These are phyloP conservation scores for Ophiostoma himal-ulmi DNA, from an alignment of 2,329 filamentous ascomycete genomes.

Conservation along the genomic window DNA sequence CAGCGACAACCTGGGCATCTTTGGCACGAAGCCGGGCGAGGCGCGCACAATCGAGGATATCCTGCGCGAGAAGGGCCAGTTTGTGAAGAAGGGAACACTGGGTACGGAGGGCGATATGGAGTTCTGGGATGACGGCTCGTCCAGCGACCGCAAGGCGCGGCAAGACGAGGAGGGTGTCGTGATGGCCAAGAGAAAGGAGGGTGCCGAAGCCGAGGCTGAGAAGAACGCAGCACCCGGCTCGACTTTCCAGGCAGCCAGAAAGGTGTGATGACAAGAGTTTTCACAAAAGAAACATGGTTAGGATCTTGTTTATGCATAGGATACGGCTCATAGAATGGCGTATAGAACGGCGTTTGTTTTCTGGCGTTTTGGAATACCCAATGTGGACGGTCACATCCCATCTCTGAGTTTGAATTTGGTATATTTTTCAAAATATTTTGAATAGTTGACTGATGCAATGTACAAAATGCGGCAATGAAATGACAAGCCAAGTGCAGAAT, in stretches of 20 bases:
- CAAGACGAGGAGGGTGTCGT: slow-evolving; percentile 26
- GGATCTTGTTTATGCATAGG: slow-evolving; percentile 11
- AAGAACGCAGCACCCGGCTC: slow-evolving; percentile 29
- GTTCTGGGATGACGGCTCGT: slow-evolving; percentile 73
- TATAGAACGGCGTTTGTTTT: slow-evolving; percentile 11
- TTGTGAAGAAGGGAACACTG: slow-evolving; percentile 65
- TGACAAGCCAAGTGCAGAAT: not conserved
- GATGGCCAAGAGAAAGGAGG: slow-evolving; percentile 18
- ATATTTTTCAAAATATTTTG: not conserved
- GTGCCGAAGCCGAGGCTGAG: slow-evolving; percentile 12
- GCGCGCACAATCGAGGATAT: slow-evolving; percentile 70
- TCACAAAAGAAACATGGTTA: not conserved
- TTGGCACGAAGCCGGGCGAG: slow-evolving; percentile 50
- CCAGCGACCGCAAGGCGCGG: slow-evolving; percentile 31
- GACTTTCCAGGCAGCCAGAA: slow-evolving; percentile 26
- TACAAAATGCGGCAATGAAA: not conserved
- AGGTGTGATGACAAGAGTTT: not conserved
- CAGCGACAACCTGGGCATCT: slow-evolving; percentile 77
- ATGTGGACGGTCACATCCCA: slow-evolving; percentile 5
- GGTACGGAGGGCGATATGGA: slow-evolving; percentile 81
- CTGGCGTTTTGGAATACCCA: slow-evolving; percentile 14
- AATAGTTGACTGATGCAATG: not conserved
- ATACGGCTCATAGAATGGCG: not conserved
- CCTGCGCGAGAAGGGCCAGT: slow-evolving; percentile 65
- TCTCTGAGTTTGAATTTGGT: not conserved